phyloP scores from a whole-genome alignment of 768 basidiomycete species.

The Termitomyces sp. region DNA sequence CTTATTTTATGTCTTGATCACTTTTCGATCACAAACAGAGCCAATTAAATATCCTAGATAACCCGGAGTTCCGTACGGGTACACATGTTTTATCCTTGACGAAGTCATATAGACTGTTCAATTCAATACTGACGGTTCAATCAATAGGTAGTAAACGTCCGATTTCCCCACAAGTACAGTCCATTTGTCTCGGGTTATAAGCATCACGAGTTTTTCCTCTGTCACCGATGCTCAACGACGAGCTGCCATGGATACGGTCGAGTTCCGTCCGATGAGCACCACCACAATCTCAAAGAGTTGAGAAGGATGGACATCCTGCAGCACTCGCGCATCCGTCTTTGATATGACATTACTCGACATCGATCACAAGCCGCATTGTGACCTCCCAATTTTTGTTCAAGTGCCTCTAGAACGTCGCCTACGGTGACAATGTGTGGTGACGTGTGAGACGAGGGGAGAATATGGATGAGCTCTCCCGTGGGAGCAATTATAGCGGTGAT shows the following conservation, averaged over 20 bases:
- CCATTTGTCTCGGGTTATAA: not conserved
- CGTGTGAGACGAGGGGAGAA: not conserved
- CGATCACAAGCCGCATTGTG: not conserved
- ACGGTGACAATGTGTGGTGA: slow-evolving; percentile 1
- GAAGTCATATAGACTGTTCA: not conserved
- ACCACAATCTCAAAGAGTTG: slow-evolving; percentile 1
- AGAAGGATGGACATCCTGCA: not conserved
- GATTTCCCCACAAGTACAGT: not conserved
- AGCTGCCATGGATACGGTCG: slow-evolving; percentile 9
- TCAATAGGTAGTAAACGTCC: not conserved
- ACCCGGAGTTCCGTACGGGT: not conserved
- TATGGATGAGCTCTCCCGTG: slow-evolving; percentile 1
- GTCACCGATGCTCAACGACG: not conserved
- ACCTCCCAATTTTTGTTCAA: not conserved
- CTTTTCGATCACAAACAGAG: not conserved
- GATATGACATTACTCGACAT: not conserved
- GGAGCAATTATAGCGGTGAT: slow-evolving; percentile 1
- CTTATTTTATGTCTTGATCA: not conserved
- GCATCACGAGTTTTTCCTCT: not conserved
- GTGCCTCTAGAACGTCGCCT: slow-evolving; percentile 7
- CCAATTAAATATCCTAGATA: not conserved
- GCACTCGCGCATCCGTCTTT: not conserved
- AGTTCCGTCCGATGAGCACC: slow-evolving; percentile 1
- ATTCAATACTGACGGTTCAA: not conserved
- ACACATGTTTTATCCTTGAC: not conserved